Evolutionary conservation across 2,329 filamentous ascomycete genomes (phyloP), one percentile per base, ranked within the genome.

Genomic region (Clathrospora elynae): DNA sequence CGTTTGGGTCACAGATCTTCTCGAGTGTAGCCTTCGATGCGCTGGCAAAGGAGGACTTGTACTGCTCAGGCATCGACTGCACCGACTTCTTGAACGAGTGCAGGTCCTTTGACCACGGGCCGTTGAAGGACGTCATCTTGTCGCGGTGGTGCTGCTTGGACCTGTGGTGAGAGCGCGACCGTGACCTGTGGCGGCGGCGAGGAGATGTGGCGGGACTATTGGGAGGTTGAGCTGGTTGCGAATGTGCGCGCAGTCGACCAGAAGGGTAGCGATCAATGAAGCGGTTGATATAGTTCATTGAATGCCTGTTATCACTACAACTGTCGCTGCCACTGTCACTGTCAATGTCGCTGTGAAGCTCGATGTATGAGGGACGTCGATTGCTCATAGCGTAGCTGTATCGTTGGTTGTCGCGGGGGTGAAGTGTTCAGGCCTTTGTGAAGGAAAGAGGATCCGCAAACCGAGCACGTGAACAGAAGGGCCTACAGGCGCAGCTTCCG

Each of bases 61-160:
- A 55, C 12, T 59, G 37, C 3, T 44, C 25, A 1, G 65, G 66
- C 34, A 63, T 63, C 2, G 43, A 52, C 8, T 55, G 42, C 12
- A 68, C 35, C 0, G 55, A 53, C 22, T 61, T 58, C 31, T 55
- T 55, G 25, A 70, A 49, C 1, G 46, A 36, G 4, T 54, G 46
- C 10, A 70, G 43, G 36, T 58, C 49, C 41, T 40, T 51, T 14
- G 57, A 57, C 57, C 57, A 62, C 1, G 65, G 63, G 1, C 65
- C 63, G 2, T 35, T 53, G 46, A 66, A 63, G 6, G 43, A 42
- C 1, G 46, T 35, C 52, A 56, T 56, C 7, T 49, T 50, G 18
- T 37, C 9, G 16, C 5, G 28, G 19, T 24, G 44, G 8, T 23
- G 39, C 22, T 40, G 41, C 35, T 50, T 56, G 35, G 31, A 52